Evolutionary conservation across 345 rosid genomes (phyloP), one percentile per base, ranked within the genome.

Genomic region (Aquilaria sinensis): DNA sequence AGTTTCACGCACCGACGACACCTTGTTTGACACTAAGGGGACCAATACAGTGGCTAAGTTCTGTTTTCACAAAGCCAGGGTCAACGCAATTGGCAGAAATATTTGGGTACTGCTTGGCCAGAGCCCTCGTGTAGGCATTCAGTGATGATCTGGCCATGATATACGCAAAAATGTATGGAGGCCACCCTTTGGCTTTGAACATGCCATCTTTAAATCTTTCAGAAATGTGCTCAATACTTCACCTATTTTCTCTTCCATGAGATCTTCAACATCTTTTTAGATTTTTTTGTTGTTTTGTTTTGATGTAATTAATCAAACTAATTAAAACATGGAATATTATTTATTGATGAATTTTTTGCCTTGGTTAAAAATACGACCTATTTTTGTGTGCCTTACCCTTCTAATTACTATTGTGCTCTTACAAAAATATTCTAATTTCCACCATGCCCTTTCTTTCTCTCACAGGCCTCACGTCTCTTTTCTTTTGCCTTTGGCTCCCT

Each of bases 191-290:
- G 8, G 51, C 66, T 45, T 15, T 15, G 60, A 64, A 5, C 55
- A 37, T 43, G 7, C 48, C 53, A 47, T 60, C 73, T 57, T 57
- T 61, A 41, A 65, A 60, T 67, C 72, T 13, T 53, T 46, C 15
- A 64, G 4, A 46, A 60, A 64, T 16, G 32, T 6, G 3, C 57
- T 16, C 60, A 70, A 33, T 45, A 71, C 57, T 51, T 65, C 50
- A 41, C 68, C 75, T 2, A 71, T 37, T 34, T 43, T 65, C 58
- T 64, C 58, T 34, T 41, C 53, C 43, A 58, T 64, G 16, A 71
- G 68, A 57, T 43, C 37, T 1, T 64, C 58, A 0, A 46, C 47
- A 47, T 56, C 30, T 23, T 1, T 13, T 23, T 23, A 23, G 23
- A 23, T 23, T 23, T 23, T 23, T 23, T 23, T 23, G 23, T 23